Conservation (phyloP, 306 rosid species). For the Cucumis sativus region DNA sequence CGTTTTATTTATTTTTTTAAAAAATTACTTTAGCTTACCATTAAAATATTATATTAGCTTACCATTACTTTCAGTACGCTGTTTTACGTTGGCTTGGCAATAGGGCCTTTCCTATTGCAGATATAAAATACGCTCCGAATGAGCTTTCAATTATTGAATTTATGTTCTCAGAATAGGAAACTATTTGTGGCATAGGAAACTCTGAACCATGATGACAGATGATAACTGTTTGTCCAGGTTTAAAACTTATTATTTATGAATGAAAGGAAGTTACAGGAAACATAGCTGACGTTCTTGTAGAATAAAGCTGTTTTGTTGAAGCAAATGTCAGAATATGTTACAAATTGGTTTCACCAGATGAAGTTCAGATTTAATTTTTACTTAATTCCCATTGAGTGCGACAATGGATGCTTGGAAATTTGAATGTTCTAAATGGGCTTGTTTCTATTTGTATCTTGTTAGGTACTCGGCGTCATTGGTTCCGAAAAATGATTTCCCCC, state of each 20-base stretch:
- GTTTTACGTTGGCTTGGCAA: background rate
- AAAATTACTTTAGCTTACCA: background rate
- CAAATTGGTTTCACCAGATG: background rate
- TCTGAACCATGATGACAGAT: background rate
- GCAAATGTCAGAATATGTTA: background rate
- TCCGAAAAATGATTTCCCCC: constrained; percentile 59
- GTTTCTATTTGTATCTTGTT: constrained; percentile 21
- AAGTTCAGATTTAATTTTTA: background rate
- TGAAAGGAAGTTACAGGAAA: background rate
- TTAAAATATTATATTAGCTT: background rate
- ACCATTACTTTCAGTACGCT: background rate
- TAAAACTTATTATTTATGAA: background rate
- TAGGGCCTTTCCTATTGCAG: background rate
- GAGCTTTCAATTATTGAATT: background rate
- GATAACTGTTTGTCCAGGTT: background rate
- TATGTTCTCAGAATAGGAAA: background rate
- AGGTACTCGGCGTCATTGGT: constrained; percentile 68
- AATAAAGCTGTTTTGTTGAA: background rate
- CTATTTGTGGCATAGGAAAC: background rate
- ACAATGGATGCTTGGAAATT: constrained; percentile 4
- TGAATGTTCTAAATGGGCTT: constrained; percentile 7
- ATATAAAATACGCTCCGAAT: background rate
- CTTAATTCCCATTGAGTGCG: background rate
- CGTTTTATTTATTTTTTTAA: background rate
- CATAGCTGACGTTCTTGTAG: background rate